phyloP scores from a whole-genome alignment of 495 filamentous ascomycete genomes.

The Xanthoparmelia taractica region DNA sequence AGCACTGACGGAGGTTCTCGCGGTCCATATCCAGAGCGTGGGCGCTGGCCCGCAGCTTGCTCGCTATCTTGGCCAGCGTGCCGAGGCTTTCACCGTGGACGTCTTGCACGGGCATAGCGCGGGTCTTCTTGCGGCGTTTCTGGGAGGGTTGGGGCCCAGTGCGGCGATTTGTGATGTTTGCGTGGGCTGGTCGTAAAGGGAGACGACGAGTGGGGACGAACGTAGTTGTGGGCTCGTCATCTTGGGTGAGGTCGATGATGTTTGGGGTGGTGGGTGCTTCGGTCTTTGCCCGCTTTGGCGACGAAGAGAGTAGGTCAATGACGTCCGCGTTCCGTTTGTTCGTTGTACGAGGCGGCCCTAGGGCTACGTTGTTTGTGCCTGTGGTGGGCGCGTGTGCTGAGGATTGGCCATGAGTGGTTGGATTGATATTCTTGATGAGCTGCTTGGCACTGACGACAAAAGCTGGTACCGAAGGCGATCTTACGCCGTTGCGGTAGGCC shows the following conservation, averaged over 20 bases:
- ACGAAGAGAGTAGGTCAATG: not conserved
- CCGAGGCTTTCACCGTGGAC: conserved; percentile 4
- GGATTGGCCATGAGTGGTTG: not conserved
- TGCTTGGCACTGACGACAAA: conserved; percentile 7
- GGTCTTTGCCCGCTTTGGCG: conserved; percentile 13
- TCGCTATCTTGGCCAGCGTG: conserved; percentile 11
- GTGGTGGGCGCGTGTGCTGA: not conserved
- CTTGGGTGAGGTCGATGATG: conserved; percentile 18
- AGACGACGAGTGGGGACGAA: not conserved
- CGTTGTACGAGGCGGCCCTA: not conserved
- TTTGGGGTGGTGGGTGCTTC: not conserved
- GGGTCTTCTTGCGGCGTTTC: not conserved
- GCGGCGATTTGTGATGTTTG: not conserved
- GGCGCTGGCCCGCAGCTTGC: conserved; percentile 11
- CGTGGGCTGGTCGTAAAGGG: not conserved
- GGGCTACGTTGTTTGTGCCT: conserved; percentile 1
- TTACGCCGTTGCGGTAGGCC: not conserved
- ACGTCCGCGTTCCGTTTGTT: conserved; percentile 2
- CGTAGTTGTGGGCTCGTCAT: not conserved
- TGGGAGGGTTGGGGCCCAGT: not conserved
- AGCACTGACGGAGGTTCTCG: conserved; percentile 10
- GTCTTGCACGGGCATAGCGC: not conserved
- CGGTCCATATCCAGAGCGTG: conserved; percentile 5
- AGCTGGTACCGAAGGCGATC: conserved; percentile 7
- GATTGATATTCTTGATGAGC: not conserved